Base-by-base conservation (phyloP, 1,284 basidiomycete genomes). In the Hortiboletus rubellus region DNA sequence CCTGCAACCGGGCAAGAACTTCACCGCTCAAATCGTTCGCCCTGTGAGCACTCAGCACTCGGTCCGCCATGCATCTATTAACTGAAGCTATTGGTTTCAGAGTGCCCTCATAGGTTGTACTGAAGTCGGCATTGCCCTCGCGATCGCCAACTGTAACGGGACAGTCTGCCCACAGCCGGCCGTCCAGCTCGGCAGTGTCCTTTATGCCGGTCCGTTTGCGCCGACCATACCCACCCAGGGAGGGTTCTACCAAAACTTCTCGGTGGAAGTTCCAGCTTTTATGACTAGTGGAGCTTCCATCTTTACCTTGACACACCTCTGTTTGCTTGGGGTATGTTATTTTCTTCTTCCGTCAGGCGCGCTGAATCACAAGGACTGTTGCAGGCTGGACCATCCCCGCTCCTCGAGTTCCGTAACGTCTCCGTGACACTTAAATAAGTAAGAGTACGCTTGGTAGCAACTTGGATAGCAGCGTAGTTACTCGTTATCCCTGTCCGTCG, bases 161-260 rank as follows among this genome's bases (percentile, higher is more conserved):
- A 61, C 58, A 0, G 53, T 55, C 5, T 70, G 69, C 52, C 72
- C 69, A 2, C 46, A 59, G 1, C 71, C 69, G 5, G 5, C 47
- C 1, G 15, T 60, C 0, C 46, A 54, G 46, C 66, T 72, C 14
- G 69, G 72, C 5, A 2, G 36, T n/a, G 63, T 72, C 11, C 63
- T 71, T 14, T 71, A 71, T 14, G 68, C 69, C 10, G 69, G 68
- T 1, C 59, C 68, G 3, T 73, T 67, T 63, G 61, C 34, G 0
- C 72, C 72, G 3, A 65, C 69, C 0, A 12, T 0, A 37, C 67
- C 70, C 15, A 0, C 15, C 7, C 50, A 37, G 3, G 61, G 57
- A 9, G 72, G 70, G 12, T 63, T n/a, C 59, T 73, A 73, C 52
- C 72, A 71, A 55, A 67, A 73, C 52, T 72, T 72, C 22, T 57